Percentiles rank a stretch among this genome's conserved stretches.
phyloP scores from a whole-genome alignment of 2,329 filamentous ascomycete genomes.

The Clarireedia sp. region DNA sequence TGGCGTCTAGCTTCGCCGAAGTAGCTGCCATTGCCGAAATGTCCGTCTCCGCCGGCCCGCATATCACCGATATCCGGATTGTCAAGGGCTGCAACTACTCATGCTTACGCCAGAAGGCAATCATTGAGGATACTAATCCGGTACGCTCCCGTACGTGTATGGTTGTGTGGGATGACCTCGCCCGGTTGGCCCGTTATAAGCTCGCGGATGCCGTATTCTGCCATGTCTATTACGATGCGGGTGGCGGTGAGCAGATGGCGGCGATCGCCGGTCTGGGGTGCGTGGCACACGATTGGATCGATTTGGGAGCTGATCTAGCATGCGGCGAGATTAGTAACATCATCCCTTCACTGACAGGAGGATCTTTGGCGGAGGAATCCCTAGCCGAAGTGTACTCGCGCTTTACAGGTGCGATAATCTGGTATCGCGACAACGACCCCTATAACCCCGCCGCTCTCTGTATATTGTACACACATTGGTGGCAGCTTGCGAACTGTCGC shows the following conservation, averaged over 20 bases:
- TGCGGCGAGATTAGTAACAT: neutral
- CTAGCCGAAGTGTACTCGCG: neutral
- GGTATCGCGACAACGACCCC: slow-evolving; percentile 2
- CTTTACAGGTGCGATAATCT: neutral
- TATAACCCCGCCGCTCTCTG: neutral
- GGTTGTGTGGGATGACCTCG: neutral
- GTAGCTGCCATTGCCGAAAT: neutral
- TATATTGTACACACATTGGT: neutral
- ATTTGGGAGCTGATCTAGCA: neutral
- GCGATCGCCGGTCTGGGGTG: neutral
- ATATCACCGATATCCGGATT: neutral
- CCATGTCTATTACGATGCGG: neutral
- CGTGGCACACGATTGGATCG: neutral
- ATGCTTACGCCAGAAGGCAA: neutral
- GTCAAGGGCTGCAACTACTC: neutral
- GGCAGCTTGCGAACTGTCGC: slow-evolving; percentile 2
- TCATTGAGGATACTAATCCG: neutral
- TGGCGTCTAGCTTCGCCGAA: neutral
- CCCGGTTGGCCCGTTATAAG: neutral
- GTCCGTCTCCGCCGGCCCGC: neutral
- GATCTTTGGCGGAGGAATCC: neutral
- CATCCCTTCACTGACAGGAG: neutral
- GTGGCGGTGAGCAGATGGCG: neutral
- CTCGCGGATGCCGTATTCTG: neutral
- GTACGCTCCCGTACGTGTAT: neutral